Evolutionary conservation across 768 basidiomycete species (phyloP).

Genomic region (Podaxis carcinomalis): DNA sequence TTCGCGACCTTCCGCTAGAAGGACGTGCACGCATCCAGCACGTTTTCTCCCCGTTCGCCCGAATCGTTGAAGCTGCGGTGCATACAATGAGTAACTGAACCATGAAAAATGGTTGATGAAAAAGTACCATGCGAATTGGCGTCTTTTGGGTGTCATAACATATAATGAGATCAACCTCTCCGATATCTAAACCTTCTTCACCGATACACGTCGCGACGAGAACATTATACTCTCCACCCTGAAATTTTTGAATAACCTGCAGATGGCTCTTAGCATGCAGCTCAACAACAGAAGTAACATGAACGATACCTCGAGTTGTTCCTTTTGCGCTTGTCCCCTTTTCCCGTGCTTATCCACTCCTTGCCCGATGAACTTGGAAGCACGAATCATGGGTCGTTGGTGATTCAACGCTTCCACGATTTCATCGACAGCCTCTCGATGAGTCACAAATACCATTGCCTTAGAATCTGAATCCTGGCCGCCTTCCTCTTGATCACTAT

Average conservation of each 20-base stretch:
- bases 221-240: conserved; percentile 82
- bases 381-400: conserved; percentile 75
- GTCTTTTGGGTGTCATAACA: conserved; percentile 98
- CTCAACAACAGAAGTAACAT: background rate
- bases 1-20: conserved; percentile 88
- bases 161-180: conserved; percentile 92
- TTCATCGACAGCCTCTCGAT: conserved; percentile 86
- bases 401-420: conserved; percentile 76
- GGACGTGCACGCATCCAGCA: conserved; percentile 82
- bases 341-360: conserved; percentile 79
- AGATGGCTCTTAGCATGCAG: conserved; percentile 11
- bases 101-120: background rate
- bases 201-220: conserved; percentile 96
- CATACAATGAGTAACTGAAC: conserved; percentile 6
- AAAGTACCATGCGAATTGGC: conserved; percentile 87
- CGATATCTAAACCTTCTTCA: conserved; percentile 97
- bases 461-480: conserved; percentile 44
- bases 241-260: conserved; percentile 86
- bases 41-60: conserved; percentile 94
- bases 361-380: conserved; percentile 88
- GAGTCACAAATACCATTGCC: conserved; percentile 95
- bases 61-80: conserved; percentile 81
- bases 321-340: conserved; percentile 86
- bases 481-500: conserved; percentile 30
- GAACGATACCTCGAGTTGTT: conserved; percentile 77